Percentiles rank a stretch among this genome's conserved stretches.
Evolutionary conservation across 2,329 filamentous ascomycete genomes (phyloP).

Genomic region (Venturia asperata): DNA sequence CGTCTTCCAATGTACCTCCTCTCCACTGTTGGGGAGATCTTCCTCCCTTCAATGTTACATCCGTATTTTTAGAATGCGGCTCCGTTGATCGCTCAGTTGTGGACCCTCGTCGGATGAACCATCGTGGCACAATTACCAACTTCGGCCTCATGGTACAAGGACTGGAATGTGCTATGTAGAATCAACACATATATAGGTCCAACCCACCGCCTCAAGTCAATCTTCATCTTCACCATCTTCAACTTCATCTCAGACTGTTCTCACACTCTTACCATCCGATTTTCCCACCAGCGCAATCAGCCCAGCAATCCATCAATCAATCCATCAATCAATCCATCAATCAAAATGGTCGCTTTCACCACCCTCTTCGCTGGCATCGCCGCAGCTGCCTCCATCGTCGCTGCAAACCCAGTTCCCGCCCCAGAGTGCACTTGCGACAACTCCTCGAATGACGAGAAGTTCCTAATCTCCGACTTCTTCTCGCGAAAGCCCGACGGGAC

Average conservation of each 20-base stretch:
- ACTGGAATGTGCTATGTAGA: too few relatives aligned
- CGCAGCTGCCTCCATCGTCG: neutral
- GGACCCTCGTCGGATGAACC: neutral
- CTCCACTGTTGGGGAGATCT: neutral
- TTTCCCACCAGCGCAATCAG: neutral
- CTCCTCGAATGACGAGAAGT: too few relatives aligned
- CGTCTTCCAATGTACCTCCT: too few relatives aligned
- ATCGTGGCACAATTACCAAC: neutral
- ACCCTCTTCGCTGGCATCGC: neutral
- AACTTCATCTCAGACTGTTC: neutral
- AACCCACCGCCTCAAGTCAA: too few relatives aligned
- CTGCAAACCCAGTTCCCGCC: neutral
- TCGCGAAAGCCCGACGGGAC: constrained; percentile 16
- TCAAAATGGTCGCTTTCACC: constrained; percentile 3
- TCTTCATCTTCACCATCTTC: neutral
- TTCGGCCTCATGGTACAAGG: neutral
- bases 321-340: neutral
- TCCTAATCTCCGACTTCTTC: constrained; percentile 9
- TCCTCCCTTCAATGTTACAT: neutral
- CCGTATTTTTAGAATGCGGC: neutral
- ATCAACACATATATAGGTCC: neutral
- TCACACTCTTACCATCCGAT: neutral
- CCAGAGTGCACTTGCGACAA: too few relatives aligned
- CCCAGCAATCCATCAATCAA: neutral
- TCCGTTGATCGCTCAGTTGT: neutral